These are phyloP conservation scores for Hericium erinaceus DNA, from an alignment of 768 basidiomycete genomes.

Conservation along the genomic window DNA sequence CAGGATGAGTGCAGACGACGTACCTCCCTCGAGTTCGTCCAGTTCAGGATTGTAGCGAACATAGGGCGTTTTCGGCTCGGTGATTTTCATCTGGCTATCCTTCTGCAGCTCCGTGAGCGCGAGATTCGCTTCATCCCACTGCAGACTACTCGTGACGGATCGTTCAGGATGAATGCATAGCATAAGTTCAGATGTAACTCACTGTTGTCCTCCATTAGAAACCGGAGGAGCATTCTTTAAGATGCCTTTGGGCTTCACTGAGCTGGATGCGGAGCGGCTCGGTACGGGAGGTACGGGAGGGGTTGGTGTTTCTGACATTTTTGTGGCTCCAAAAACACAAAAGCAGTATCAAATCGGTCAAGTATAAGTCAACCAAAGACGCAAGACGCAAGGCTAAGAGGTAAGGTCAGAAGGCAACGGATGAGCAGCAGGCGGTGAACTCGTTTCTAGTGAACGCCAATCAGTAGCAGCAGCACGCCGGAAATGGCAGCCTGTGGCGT, in stretches of 20 bases:
- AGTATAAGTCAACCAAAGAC: too few relatives aligned
- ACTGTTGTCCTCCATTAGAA: constrained; percentile 40
- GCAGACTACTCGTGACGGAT: constrained; percentile 43
- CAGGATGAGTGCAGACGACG: constrained; percentile 13
- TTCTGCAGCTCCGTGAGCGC: constrained; percentile 89
- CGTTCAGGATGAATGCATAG: background rate
- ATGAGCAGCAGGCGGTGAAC: too few relatives aligned
- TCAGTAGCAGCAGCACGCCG: too few relatives aligned
- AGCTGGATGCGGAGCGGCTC: constrained; percentile 50
- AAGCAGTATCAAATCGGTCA: too few relatives aligned
- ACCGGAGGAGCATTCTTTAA: constrained; percentile 68
- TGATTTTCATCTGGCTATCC: constrained; percentile 97
- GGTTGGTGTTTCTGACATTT: background rate
- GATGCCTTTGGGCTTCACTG: constrained; percentile 77
- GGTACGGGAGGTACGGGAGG: constrained; percentile 34
- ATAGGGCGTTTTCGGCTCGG: constrained; percentile 95
- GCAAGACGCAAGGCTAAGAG: too few relatives aligned
- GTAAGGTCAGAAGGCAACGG: too few relatives aligned
- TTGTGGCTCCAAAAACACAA: background rate
- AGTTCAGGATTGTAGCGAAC: constrained; percentile 84
- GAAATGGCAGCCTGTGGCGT: too few relatives aligned
- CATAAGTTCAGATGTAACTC: constrained; percentile 16
- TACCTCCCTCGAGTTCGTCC: constrained; percentile 80
- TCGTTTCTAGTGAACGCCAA: too few relatives aligned
- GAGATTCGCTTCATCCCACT: constrained; percentile 95